Base-by-base conservation (phyloP, 495 filamentous ascomycete species). In the Hypoxylon perforatum region DNA sequence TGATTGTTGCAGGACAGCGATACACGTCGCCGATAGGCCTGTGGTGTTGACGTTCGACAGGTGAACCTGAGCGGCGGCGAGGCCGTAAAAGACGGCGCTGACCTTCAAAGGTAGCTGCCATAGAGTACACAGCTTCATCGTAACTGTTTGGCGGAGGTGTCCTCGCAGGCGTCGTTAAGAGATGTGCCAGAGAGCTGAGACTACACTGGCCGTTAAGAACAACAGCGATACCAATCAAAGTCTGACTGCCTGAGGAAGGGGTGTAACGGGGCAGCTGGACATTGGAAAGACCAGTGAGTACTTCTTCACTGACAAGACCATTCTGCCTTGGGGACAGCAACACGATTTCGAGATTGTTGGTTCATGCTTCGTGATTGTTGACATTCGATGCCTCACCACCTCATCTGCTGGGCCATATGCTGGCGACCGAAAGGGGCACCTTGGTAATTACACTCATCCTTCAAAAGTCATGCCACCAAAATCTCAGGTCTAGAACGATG, bases 301-400 rank as follows among this genome's bases (percentile, higher is more conserved):
- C 22, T 21, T n/a, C 42, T 59, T 45, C 35, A 55, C 35, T 30
- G 3, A 44, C 42, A 36, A 48, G 21, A 46, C 41, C 55, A 59
- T 38, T 46, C 25, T 59, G 45, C 4, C 36, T 46, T 28, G 7
- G 25, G 7, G 25, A 28, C 25, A 7, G 7, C 25, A 7, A 28
- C 7, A 28, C 25, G 25, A 28, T 7, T 59, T 23, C 25, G 23
- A 22, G 45, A 59, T 55, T 38, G 45, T 25, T 59, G 15, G 41
- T 44, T 44, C 41, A 17, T 44, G 2, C 15, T 2, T n/a, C 35
- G 35, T 38, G 35, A 38, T 11, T 38, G 12, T 38, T 38, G 35
- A 38, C 35, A 38, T 38, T 10, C 25, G 25, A 28, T 28, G 25
- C 25, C 25, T 28, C 35, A 38, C 35, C 35, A 10, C 12, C 35